phyloP scores from a whole-genome alignment of 2,329 filamentous ascomycete species.

The Biscogniauxia mediterranea region DNA sequence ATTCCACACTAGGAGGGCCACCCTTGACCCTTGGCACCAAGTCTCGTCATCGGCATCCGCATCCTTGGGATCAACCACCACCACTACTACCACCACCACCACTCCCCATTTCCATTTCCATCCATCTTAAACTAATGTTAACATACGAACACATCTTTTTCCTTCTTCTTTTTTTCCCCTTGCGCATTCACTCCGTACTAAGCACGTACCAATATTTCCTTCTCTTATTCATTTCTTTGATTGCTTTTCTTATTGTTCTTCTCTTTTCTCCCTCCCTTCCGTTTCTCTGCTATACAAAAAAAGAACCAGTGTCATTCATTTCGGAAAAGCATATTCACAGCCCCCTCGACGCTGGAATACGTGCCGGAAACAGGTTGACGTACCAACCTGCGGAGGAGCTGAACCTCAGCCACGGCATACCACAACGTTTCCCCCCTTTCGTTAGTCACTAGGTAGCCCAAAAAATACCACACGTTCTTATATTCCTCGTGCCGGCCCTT shows the following conservation, averaged over 20 bases:
- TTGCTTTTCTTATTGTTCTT: neutral
- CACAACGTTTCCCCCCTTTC: neutral
- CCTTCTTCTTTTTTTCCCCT: neutral
- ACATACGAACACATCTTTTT: conserved; percentile 2
- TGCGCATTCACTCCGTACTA: neutral
- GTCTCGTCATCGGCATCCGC: conserved; percentile 2
- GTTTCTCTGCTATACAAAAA: neutral
- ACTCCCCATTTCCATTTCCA: conserved; percentile 3
- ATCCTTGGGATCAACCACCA: neutral
- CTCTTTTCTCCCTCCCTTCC: neutral
- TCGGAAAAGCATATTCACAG: neutral
- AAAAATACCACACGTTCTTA: conserved; percentile 5
- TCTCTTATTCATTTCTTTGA: conserved; percentile 1
- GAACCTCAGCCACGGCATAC: conserved; percentile 19
- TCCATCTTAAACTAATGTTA: conserved; percentile 1
- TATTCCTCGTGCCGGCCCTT: conserved; percentile 9
- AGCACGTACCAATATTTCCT: neutral
- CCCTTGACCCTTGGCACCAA: neutral
- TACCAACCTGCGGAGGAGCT: conserved; percentile 12
- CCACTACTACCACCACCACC: neutral
- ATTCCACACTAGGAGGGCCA: neutral
- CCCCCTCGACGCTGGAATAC: conserved; percentile 1
- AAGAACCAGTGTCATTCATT: neutral
- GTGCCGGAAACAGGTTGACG: conserved; percentile 12
- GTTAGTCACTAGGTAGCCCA: neutral